A percentile compares a stretch with the other conserved stretches of the same genome.
Conservation (phyloP, 1,139 yeast genomes). For the Tardiomyces blankii region DNA sequence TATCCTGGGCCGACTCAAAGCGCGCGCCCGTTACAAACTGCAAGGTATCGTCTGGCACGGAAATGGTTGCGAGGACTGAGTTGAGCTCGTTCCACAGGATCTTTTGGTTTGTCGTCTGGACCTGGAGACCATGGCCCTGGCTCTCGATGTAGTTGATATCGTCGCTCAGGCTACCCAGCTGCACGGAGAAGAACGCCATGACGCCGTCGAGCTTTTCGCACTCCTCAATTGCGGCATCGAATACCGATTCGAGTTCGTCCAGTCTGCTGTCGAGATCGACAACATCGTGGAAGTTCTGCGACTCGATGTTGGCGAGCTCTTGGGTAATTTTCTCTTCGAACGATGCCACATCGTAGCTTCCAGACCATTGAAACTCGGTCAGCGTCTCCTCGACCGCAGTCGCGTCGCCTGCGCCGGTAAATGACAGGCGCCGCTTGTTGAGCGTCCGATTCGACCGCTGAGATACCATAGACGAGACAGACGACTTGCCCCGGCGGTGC, state of each 20-base stretch:
- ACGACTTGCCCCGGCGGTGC: background rate
- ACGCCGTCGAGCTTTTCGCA: slow-evolving; percentile 53
- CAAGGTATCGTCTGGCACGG: slow-evolving; percentile 48
- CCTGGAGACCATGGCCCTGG: slow-evolving; percentile 75
- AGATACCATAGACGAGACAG: slow-evolving; percentile 1
- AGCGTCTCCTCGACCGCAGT: slow-evolving; percentile 48
- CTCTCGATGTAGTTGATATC: slow-evolving; percentile 64
- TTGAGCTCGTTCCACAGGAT: slow-evolving; percentile 57
- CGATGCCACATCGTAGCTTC: slow-evolving; percentile 48
- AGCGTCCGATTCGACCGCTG: background rate
- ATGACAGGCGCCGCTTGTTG: background rate
- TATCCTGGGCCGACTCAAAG: slow-evolving; percentile 37
- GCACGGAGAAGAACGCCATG: slow-evolving; percentile 45
- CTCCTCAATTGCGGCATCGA: slow-evolving; percentile 42
- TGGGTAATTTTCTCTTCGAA: slow-evolving; percentile 45
- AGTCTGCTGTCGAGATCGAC: slow-evolving; percentile 34
- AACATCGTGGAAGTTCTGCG: slow-evolving; percentile 37
- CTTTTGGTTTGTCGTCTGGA: slow-evolving; percentile 73
- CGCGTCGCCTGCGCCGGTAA: background rate
- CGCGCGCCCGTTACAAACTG: slow-evolving; percentile 36
- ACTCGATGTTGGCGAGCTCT: slow-evolving; percentile 41
- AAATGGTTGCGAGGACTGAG: slow-evolving; percentile 56
- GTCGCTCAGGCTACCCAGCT: slow-evolving; percentile 48
- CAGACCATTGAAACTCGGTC: slow-evolving; percentile 66
- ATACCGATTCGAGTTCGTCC: slow-evolving; percentile 34